These are phyloP conservation scores for Gastrodia elata DNA, from an alignment of 106 monocot genomes.

Conservation along the genomic window DNA sequence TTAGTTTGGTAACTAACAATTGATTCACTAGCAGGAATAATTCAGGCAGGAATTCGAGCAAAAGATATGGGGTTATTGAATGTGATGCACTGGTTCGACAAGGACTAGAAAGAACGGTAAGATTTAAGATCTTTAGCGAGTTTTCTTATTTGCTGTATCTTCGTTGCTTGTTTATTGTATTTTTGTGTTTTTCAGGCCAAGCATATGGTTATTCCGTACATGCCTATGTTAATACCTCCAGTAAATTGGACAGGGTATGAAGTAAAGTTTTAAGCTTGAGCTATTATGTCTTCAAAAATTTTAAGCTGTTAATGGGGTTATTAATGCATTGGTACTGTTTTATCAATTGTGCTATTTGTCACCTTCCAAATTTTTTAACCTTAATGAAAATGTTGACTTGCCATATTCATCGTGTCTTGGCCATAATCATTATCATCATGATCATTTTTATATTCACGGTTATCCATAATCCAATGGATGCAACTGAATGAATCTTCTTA, in stretches of 20 bases:
- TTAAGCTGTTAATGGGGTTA: too few species aligned
- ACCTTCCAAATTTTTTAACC: background rate
- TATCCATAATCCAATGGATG: background rate
- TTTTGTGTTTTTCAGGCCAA: conserved; percentile 51
- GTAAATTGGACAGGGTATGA: conserved; percentile 80
- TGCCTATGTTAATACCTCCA: conserved; percentile 95
- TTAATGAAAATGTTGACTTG: background rate
- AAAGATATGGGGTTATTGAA: conserved; percentile 87
- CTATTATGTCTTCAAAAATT: too few species aligned
- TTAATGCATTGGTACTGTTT: too few species aligned
- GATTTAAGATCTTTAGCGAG: conserved; percentile 12
- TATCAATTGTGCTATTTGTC: background rate
- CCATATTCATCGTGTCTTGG: background rate
- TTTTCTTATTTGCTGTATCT: background rate
- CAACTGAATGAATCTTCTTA: background rate
- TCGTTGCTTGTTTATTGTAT: background rate
- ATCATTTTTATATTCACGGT: background rate
- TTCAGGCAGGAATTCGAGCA: conserved; percentile 32
- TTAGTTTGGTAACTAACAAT: background rate
- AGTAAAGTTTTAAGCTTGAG: background rate
- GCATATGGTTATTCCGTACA: conserved; percentile 93
- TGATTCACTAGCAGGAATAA: conserved; percentile 43
- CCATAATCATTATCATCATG: background rate
- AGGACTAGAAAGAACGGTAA: conserved; percentile 90
- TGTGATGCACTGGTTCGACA: conserved; percentile 88